Evolutionary conservation across 495 filamentous ascomycete species (phyloP).

Genomic region (Penicillium parvum): DNA sequence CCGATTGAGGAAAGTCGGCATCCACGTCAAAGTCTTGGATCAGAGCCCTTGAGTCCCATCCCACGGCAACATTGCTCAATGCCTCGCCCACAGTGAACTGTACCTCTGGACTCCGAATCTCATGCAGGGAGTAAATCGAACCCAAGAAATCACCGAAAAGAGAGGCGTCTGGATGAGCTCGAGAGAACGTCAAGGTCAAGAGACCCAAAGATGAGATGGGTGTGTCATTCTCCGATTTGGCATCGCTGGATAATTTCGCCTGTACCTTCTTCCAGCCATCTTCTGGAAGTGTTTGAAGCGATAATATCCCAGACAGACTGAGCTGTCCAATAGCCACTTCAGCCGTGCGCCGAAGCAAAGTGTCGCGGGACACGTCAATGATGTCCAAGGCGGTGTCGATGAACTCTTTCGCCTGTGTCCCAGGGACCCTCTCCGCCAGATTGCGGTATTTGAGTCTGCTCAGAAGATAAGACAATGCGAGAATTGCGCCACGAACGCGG

Average conservation of each 20-base stretch:
- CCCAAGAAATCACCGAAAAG: conserved; percentile 46
- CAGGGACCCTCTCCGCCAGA: conserved; percentile 24
- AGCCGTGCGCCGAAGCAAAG: conserved; percentile 53
- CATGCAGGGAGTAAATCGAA: conserved; percentile 69
- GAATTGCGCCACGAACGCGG: conserved; percentile 55
- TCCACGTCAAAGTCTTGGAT: conserved; percentile 60
- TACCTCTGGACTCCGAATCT: conserved; percentile 74
- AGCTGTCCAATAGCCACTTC: conserved; percentile 69
- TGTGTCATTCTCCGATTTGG: conserved; percentile 76
- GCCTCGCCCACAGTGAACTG: conserved; percentile 90
- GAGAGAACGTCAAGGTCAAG: conserved; percentile 52
- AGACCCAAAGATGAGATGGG: conserved; percentile 72
- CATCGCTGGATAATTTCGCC: conserved; percentile 56
- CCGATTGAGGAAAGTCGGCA: conserved; percentile 36
- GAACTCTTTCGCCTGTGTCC: conserved; percentile 33
- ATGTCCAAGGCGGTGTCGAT: conserved; percentile 43
- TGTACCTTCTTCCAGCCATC: conserved; percentile 44
- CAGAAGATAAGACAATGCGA: conserved; percentile 54
- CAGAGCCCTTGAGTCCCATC: conserved; percentile 70
- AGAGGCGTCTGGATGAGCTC: conserved; percentile 25
- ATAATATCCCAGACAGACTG: conserved; percentile 61
- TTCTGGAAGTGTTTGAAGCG: conserved; percentile 32
- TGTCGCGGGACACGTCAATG: conserved; percentile 48
- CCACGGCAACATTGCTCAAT: conserved; percentile 65
- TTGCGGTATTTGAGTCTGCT: conserved; percentile 54